A percentile compares a stretch with the other conserved stretches of the same genome.
Evolutionary conservation across 2,329 filamentous ascomycete species (phyloP).

Genomic region (Akanthomyces muscarius): DNA sequence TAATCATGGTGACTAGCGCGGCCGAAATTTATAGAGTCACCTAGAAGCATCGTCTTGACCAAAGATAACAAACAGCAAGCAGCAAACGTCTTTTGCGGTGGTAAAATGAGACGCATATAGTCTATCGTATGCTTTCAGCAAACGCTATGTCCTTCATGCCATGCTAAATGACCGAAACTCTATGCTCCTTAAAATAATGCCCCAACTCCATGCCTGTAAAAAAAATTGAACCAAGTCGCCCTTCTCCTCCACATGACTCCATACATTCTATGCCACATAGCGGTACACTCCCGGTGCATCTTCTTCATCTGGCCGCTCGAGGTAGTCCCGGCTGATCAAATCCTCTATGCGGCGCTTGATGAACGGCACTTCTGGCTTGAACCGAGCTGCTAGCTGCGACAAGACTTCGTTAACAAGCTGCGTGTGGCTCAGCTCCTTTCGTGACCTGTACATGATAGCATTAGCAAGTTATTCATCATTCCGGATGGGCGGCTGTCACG

Average conservation of each 20-base stretch:
- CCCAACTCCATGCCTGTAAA: conserved; percentile 10
- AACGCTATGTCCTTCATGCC: conserved; percentile 1
- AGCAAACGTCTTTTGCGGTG: no score
- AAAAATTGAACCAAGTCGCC: background rate
- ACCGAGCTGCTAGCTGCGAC: conserved; percentile 62
- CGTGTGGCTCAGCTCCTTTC: conserved; percentile 66
- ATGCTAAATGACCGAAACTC: conserved; percentile 1
- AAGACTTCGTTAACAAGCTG: conserved; percentile 70
- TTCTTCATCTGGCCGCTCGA: conserved; percentile 66
- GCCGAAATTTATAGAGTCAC: no score
- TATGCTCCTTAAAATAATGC: background rate
- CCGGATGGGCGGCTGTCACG: conserved; percentile 30
- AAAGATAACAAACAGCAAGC: no score
- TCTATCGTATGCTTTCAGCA: background rate
- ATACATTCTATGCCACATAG: conserved; percentile 59
- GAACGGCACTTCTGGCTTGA: conserved; percentile 71
- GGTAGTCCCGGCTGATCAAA: conserved; percentile 71
- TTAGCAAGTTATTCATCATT: conserved; percentile 26
- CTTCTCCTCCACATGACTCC: background rate
- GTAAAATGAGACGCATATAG: background rate
- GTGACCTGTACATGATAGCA: conserved; percentile 50
- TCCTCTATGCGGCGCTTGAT: conserved; percentile 81
- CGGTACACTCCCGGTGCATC: conserved; percentile 61
- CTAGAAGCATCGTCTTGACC: no score
- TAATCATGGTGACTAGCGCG: no score